phyloP scores from a whole-genome alignment of 106 monocot genomes.

The Platanthera guangdongensis region DNA sequence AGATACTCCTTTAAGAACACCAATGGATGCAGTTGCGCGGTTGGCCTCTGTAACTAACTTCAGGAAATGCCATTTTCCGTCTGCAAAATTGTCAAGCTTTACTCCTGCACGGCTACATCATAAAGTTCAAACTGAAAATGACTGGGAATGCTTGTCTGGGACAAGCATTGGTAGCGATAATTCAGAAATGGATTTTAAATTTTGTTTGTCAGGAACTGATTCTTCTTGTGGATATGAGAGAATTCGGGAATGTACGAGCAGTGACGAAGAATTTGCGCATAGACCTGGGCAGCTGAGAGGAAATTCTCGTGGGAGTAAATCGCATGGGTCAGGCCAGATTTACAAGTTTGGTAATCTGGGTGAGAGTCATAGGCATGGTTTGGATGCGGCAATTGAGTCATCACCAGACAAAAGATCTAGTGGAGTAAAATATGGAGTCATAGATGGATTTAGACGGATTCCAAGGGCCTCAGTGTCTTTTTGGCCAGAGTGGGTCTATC shows the following conservation, averaged over 20 bases:
- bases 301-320: constrained; percentile 11
- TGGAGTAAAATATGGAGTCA: constrained; percentile 6
- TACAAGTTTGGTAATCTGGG: constrained; percentile 12
- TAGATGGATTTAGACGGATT: constrained; percentile 7
- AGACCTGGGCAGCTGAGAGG: constrained; percentile 8
- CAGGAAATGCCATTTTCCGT: constrained; percentile 10
- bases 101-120: constrained; percentile 16
- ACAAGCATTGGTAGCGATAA: constrained; percentile 32
- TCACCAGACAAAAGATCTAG: constrained; percentile 14
- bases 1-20: constrained; percentile 76
- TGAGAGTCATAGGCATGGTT: constrained; percentile 11
- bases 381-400: constrained; percentile 16
- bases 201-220: constrained; percentile 21
- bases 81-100: constrained; percentile 10
- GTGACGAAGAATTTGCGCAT: constrained; percentile 44
- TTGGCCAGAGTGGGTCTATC: constrained; percentile 88
- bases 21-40: constrained; percentile 70
- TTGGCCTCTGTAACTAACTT: constrained; percentile 47
- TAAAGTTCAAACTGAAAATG: constrained; percentile 34
- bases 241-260: constrained; percentile 31
- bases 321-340: constrained; percentile 9
- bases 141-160: constrained; percentile 38
- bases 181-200: constrained; percentile 37
- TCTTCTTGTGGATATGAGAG: constrained; percentile 21
- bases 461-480: constrained; percentile 64